Evolutionary conservation across 2,329 filamentous ascomycete genomes (phyloP).

Genomic region (Cercospora sesami): DNA sequence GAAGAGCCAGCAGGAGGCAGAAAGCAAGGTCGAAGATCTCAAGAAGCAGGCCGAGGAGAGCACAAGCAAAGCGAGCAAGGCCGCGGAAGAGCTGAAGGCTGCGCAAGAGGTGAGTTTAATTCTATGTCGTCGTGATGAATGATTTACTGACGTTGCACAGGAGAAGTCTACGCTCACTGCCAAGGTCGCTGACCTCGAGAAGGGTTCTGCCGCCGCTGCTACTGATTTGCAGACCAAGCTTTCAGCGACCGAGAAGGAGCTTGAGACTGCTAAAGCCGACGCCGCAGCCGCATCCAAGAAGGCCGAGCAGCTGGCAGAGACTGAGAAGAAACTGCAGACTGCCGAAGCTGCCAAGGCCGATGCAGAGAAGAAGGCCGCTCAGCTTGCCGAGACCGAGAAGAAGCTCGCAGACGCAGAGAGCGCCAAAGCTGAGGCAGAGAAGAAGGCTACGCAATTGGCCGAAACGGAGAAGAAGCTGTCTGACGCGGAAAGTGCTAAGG

Average conservation of each 20-base stretch:
- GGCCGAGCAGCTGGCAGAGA: constrained; percentile 9
- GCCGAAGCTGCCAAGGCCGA: not conserved
- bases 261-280: constrained; percentile 17
- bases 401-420: constrained; percentile 15
- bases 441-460: not conserved
- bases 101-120: constrained; percentile 17
- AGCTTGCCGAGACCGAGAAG: constrained; percentile 2
- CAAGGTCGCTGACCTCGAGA: constrained; percentile 22
- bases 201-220: constrained; percentile 9
- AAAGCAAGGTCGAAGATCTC: constrained; percentile 23
- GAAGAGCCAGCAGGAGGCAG: constrained; percentile 22
- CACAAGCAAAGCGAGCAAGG: constrained; percentile 18
- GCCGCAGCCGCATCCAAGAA: constrained; percentile 14
- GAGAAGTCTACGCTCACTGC: constrained; percentile 19
- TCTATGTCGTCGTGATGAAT: not conserved
- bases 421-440: constrained; percentile 8
- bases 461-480: not conserved
- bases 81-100: constrained; percentile 23
- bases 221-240: constrained; percentile 17
- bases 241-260: constrained; percentile 14
- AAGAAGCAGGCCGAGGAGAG: constrained; percentile 21
- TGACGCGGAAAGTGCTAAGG: not conserved
- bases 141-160: constrained; percentile 9
- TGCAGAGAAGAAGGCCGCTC: not conserved
- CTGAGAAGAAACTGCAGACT: constrained; percentile 3